Evolutionary conservation across 2,329 filamentous ascomycete genomes (phyloP).

Genomic region (Exserohilum turcica): DNA sequence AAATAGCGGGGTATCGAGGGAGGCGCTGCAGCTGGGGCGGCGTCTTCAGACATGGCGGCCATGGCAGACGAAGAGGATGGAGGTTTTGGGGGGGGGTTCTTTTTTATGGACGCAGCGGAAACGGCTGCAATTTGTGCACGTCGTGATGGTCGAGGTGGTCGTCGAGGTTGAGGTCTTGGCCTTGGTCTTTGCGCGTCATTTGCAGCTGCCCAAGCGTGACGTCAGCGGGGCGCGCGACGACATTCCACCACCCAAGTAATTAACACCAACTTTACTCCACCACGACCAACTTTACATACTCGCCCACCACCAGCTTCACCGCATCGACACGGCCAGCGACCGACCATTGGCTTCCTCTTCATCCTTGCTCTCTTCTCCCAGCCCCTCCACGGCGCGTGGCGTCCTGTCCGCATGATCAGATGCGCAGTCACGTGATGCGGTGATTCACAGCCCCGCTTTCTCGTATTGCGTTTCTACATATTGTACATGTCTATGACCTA

Average conservation of each 20-base stretch:
- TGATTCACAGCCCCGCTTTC: too few species aligned
- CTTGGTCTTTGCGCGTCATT: constrained; percentile 9
- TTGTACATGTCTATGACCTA: not conserved
- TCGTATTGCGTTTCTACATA: not conserved
- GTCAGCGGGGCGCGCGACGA: constrained; percentile 19
- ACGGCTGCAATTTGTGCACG: constrained; percentile 6
- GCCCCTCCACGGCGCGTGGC: not conserved
- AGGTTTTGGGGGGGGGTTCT: constrained; percentile 8
- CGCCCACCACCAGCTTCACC: too few species aligned
- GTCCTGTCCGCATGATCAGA: not conserved
- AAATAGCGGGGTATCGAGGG: constrained; percentile 49
- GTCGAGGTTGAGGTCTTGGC: too few species aligned
- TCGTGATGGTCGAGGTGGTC: too few species aligned
- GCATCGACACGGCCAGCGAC: too few species aligned
- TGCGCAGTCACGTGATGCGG: not conserved
- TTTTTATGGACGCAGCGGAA: not conserved
- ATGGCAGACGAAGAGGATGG: too few species aligned
- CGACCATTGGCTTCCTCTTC: too few species aligned
- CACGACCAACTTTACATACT: too few species aligned
- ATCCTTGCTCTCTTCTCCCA: too few species aligned
- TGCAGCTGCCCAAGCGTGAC: constrained; percentile 16
- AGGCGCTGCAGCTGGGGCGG: constrained; percentile 22
- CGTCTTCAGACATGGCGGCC: constrained; percentile 37
- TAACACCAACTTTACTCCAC: too few species aligned
- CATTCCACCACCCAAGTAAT: not conserved